Evolutionary conservation across 345 rosid genomes (phyloP), one percentile per base, ranked within the genome.

Genomic region (Brassica rapa): DNA sequence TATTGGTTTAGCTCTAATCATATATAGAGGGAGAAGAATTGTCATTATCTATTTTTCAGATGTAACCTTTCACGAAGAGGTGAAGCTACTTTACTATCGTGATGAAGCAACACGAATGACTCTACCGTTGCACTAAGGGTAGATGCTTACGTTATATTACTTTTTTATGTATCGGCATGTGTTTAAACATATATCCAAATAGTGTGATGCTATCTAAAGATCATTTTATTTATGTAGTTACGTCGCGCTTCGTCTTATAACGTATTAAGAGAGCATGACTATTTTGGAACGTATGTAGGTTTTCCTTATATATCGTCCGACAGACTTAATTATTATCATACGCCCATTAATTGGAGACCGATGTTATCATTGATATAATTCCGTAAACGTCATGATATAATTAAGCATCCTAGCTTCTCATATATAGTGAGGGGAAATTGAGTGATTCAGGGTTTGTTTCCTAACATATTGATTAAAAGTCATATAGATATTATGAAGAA

Each of bases 81-180:
- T 79, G 86, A 84, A 81, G 89, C 77, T 82, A 80, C 82, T 82
- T 35, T 68, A 70, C 16, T 21, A 53, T 68, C 73, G 91, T 75
- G 93, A 91, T 82, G 77, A 80, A 70, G 96, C 96, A 68, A 87
- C 91, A 86, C 89, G 93, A 72, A 76, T 77, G 79, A 66, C 82
- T 81, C 83, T 78, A 78, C 35, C 79, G 23, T 41, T 73, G 7
- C 70, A 63, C 81, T 71, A 81, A 85, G 69, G 86, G 82, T 69
- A 66, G 80, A 25, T 51, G 67, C 83, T 65, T 57, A 80, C 83
- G 80, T 80, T 79, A 80, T 71, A 33, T 8, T 41, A 11, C 33
- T 63, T 65, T 57, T 5, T 39, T 0, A 6, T 53, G 60, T 27
- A 70, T 62, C 8, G 0, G 55, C 24, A 63, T 63, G 76, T 64